These are phyloP conservation scores for Hericium rajendrae DNA, from an alignment of 768 basidiomycete genomes.

Conservation along the genomic window DNA sequence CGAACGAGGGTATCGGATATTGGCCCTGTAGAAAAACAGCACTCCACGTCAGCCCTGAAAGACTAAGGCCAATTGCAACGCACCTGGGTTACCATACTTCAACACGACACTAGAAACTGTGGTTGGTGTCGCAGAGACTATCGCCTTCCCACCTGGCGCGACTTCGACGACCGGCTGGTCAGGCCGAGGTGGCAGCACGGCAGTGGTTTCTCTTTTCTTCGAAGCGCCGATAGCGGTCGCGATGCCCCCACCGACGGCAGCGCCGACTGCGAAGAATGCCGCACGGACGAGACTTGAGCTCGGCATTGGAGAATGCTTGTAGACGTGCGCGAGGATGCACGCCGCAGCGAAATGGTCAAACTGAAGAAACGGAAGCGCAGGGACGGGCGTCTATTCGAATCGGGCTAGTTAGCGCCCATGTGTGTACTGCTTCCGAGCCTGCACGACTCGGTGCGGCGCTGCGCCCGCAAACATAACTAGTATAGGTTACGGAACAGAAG, in stretches of 20 bases:
- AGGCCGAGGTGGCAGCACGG: slow-evolving; percentile 12
- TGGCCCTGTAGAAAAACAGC: slow-evolving; percentile 48
- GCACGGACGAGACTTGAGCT: slow-evolving; percentile 43
- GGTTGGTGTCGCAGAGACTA: slow-evolving; percentile 27
- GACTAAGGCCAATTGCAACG: slow-evolving; percentile 11
- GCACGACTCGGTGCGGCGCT: no score
- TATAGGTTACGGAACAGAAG: no score
- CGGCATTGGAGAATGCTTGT: slow-evolving; percentile 27
- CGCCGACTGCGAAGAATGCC: slow-evolving; percentile 76
- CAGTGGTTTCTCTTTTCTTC: slow-evolving; percentile 14
- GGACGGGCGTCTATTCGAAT: no score
- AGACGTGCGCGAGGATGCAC: no score
- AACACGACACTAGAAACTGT: slow-evolving; percentile 29
- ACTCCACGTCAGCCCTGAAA: neutral
- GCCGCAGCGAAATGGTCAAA: no score
- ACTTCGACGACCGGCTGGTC: slow-evolving; percentile 29
- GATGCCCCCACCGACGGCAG: slow-evolving; percentile 70
- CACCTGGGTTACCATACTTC: slow-evolving; percentile 80
- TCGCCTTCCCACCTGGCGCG: slow-evolving; percentile 36
- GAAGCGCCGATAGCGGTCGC: slow-evolving; percentile 38
- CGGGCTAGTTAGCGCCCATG: no score
- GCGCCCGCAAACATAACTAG: no score
- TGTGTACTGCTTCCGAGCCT: no score
- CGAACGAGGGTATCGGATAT: slow-evolving; percentile 71
- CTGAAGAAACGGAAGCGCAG: no score